phyloP scores from a whole-genome alignment of 768 basidiomycete genomes.

The Serendipita indica region DNA sequence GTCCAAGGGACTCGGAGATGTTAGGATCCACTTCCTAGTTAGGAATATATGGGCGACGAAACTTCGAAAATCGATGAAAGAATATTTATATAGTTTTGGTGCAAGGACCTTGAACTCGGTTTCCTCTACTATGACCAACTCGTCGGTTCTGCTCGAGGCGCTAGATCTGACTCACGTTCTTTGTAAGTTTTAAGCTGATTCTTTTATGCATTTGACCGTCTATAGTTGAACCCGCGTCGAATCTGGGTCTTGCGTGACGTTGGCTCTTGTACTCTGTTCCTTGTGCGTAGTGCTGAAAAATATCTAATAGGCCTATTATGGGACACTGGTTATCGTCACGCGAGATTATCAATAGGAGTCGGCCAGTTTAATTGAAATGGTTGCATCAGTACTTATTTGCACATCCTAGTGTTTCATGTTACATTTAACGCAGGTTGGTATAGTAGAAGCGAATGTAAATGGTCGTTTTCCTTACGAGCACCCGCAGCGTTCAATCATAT shows the following conservation, averaged over 20 bases:
- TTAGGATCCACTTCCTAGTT: too few species aligned
- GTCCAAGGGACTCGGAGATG: too few species aligned
- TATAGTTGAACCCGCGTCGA: conserved; percentile 47
- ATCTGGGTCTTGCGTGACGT: conserved; percentile 41
- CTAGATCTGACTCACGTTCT: conserved; percentile 55
- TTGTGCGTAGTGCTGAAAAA: conserved; percentile 34
- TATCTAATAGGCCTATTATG: conserved; percentile 60
- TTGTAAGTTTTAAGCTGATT: conserved; percentile 28
- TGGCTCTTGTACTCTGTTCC: conserved; percentile 53
- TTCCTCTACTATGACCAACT: not conserved
- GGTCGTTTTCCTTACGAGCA: too few species aligned
- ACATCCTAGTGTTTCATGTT: too few species aligned
- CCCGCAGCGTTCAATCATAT: too few species aligned
- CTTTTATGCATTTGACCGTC: not conserved
- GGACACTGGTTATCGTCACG: conserved; percentile 54
- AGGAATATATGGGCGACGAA: too few species aligned
- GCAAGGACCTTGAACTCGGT: not conserved
- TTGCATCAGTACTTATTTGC: too few species aligned
- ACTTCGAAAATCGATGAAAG: too few species aligned
- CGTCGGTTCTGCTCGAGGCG: conserved; percentile 25
- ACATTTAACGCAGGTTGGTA: too few species aligned
- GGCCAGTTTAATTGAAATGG: conserved; percentile 64
- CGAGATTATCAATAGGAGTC: conserved; percentile 75
- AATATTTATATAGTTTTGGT: too few species aligned
- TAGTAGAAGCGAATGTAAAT: too few species aligned